Evolutionary conservation across 345 rosid species (phyloP).

Genomic region (Streptanthus diversifolius): DNA sequence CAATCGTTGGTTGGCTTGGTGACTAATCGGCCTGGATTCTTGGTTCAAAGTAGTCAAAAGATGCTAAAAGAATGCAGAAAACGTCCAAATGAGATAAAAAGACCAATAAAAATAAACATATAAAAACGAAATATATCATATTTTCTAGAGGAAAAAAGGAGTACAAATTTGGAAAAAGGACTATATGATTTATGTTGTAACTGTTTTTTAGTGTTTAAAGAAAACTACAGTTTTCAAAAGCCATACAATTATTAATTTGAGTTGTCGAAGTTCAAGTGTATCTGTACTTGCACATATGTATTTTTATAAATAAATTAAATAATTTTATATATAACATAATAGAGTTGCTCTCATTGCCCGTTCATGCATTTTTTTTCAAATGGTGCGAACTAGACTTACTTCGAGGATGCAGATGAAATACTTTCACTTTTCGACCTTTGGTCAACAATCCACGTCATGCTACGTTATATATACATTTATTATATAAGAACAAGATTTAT

Average conservation of each 20-base stretch:
- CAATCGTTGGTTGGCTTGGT: neutral
- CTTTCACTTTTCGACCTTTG: neutral
- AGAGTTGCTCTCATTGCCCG: neutral
- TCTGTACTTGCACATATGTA: too few species aligned
- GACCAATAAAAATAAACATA: neutral
- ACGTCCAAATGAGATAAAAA: neutral
- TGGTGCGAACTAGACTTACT: neutral
- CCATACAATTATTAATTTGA: too few species aligned
- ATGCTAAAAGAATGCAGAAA: neutral
- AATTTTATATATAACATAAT: too few species aligned
- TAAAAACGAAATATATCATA: neutral
- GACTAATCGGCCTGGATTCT: neutral
- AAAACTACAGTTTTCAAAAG: neutral
- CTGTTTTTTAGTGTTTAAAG: neutral
- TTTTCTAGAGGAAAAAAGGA: neutral
- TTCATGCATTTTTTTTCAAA: neutral
- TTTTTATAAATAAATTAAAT: too few species aligned
- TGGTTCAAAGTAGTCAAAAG: neutral
- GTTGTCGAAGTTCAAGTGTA: too few species aligned
- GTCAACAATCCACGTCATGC: neutral
- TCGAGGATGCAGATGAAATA: neutral
- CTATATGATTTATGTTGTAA: neutral
- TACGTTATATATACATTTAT: neutral
- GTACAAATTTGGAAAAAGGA: neutral
- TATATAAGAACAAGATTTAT: neutral